Evolutionary conservation across 805 yeast species (phyloP).

Genomic region (Kodamaea laetipori): DNA sequence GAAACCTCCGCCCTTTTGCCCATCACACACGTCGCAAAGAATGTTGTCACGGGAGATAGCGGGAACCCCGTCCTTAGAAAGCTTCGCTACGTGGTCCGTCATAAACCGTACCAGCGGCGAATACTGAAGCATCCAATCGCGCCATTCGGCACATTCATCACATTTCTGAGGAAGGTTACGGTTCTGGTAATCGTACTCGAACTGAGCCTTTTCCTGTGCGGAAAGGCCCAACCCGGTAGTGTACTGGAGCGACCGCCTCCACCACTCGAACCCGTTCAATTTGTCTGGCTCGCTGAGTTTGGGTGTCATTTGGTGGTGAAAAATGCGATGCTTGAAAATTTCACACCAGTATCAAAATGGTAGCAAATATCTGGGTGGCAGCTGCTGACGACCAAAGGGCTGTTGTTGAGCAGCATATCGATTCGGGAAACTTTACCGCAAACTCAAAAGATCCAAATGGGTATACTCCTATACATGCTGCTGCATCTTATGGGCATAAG

Average conservation of each 20-base stretch:
- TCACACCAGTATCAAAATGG: conserved; percentile 25
- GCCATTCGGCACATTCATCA: conserved; percentile 65
- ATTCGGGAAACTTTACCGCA: conserved; percentile 55
- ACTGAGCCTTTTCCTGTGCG: conserved; percentile 52
- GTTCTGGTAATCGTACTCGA: conserved; percentile 57
- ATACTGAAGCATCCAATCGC: conserved; percentile 76
- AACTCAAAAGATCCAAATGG: conserved; percentile 89
- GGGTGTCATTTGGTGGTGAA: not conserved
- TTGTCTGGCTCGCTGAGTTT: conserved; percentile 25
- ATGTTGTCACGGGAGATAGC: conserved; percentile 54
- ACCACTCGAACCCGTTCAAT: conserved; percentile 69
- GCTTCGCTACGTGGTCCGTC: conserved; percentile 76
- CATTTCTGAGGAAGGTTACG: conserved; percentile 56
- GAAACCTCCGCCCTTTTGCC: conserved; percentile 84
- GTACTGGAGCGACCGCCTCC: conserved; percentile 73
- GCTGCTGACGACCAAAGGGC: conserved; percentile 80
- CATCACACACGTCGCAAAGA: conserved; percentile 82
- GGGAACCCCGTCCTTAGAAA: conserved; percentile 44
- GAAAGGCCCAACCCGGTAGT: conserved; percentile 68
- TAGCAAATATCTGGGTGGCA: conserved; percentile 86
- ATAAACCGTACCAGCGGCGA: conserved; percentile 87
- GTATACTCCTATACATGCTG: conserved; percentile 96
- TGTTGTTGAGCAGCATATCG: conserved; percentile 58
- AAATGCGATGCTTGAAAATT: conserved; percentile 6
- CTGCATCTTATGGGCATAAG: conserved; percentile 86